Base-by-base conservation (phyloP, 2,329 filamentous ascomycete species). In the Rutstroemia sp. region DNA sequence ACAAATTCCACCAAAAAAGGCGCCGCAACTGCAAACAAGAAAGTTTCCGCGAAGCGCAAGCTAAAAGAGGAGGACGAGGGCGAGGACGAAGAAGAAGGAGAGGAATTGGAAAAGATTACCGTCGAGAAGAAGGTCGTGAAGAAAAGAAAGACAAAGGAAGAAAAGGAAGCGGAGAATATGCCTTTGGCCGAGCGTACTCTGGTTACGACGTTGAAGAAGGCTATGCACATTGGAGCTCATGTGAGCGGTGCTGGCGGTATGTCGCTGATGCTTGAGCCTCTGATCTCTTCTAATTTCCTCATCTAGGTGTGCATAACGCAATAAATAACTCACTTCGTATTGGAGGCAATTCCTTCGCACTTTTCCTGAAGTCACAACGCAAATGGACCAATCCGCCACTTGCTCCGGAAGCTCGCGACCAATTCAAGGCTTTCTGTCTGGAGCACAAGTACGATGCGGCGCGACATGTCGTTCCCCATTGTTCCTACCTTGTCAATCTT, bases 401-500 rank as follows among this genome's bases (percentile, higher is more conserved):
- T 4, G 78, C 86, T 25, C 72, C 82, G 40, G 83, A 87, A 25
- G 81, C 86, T 53, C 78, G 81, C 50, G 77, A 83, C 44, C 78
- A 83, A 40, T 99, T 97, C 73, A 80, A 80, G 56, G 77, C 78
- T 45, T 75, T 83, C 34, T 89, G 89, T 68, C 76, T 81, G 51
- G 74, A 84, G 50, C 83, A 92, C 69, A 74, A 75, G 50, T 96
- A 92, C 71, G 83, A 89, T 66, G 80, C 84, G 6, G 77, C 77
- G 56, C 81, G 82, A 68, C 86, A 89, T 72, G 82, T 91, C 66
- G 83, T 99, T 1, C 94, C 94, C 0, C 94, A 99, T 69, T 94
- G 94, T 36, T 95, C 89, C 1, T 99, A 99, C 70, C 86, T 99
- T 7, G 91, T 99, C 67, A 99, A 99, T 69, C 82, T 99, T 5